Evolutionary conservation across 345 rosid genomes (phyloP), one percentile per base, ranked within the genome.

Genomic region (Dipteronia sinensis): DNA sequence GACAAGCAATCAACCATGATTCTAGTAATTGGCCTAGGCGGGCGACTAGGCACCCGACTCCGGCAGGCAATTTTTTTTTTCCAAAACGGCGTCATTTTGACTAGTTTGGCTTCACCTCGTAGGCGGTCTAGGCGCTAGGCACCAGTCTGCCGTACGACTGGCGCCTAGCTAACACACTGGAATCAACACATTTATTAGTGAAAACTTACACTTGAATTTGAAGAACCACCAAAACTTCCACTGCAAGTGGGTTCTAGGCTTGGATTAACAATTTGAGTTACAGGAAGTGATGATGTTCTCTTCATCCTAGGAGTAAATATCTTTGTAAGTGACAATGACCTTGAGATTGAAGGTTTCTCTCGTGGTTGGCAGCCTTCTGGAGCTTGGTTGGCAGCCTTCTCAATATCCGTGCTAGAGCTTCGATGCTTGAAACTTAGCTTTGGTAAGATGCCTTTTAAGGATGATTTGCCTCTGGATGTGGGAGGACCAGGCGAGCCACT

Each of bases 211-310:
- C 55, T 86, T 80, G 90, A 84, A 79, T 82, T 85, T 53, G 76
- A 83, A 27, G 86, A 74, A 79, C 89, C 79, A 72, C 78, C 76
- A 47, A 67, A 38, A 85, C 79, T 82, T 79, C 87, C 97, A 56
- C 81, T 84, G 1, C 82, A 75, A 70, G 79, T 51, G 38, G 92
- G 83, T 71, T 89, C 96, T 2, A 85, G 78, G 76, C 81, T 88
- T 38, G 87, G 83, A 65, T 76, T 80, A 44, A 67, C 73, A 67
- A 86, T 62, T 10, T 88, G 79, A 78, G 92, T 86, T 66, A 88
- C 89, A 59, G 99, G 99, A 10, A 95, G 84, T 4, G 99, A 95
- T 7, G 97, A 92, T 40, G 97, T 87, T 84, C 97, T 86, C 72
- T 87, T 90, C 65, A 93, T 92, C 84, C 90, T 76, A 27, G 99